These are phyloP conservation scores for Exophiala sideris DNA, from an alignment of 2,329 filamentous ascomycete species.

Conservation along the genomic window DNA sequence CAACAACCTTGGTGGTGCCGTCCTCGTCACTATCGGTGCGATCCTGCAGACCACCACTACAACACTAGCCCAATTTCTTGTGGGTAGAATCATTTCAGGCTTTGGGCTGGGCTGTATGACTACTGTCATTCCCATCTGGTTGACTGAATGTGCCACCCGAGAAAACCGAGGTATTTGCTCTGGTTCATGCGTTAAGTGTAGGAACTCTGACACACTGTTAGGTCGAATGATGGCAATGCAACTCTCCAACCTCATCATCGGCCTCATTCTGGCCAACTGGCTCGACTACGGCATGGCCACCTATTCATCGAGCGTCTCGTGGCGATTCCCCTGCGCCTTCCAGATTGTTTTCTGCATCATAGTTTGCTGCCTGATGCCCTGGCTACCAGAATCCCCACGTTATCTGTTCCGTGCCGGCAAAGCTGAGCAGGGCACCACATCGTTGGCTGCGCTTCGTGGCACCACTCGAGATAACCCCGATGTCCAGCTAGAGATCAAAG, in stretches of 20 bases:
- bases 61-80: conserved; percentile 39
- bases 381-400: background rate
- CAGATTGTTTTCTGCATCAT: conserved; percentile 56
- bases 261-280: conserved; percentile 37
- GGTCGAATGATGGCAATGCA: conserved; percentile 52
- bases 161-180: conserved; percentile 2
- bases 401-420: conserved; percentile 45
- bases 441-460: conserved; percentile 38
- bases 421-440: conserved; percentile 50
- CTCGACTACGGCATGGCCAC: conserved; percentile 50
- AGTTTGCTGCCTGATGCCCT: conserved; percentile 53
- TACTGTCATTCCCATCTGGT: conserved; percentile 30
- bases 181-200: background rate
- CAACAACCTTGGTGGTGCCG: conserved; percentile 37
- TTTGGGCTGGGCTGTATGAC: conserved; percentile 29
- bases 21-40: conserved; percentile 47
- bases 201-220: conserved; percentile 34
- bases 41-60: conserved; percentile 40
- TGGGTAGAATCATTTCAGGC: conserved; percentile 47
- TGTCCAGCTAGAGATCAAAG: conserved; percentile 34
- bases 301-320: conserved; percentile 47
- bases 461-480: conserved; percentile 30
- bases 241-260: conserved; percentile 47
- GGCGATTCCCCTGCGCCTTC: conserved; percentile 56
- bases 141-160: conserved; percentile 41